Evolutionary conservation across 2,329 filamentous ascomycete genomes (phyloP), one percentile per base, ranked within the genome.

Genomic region (Sporothrix globosa): DNA sequence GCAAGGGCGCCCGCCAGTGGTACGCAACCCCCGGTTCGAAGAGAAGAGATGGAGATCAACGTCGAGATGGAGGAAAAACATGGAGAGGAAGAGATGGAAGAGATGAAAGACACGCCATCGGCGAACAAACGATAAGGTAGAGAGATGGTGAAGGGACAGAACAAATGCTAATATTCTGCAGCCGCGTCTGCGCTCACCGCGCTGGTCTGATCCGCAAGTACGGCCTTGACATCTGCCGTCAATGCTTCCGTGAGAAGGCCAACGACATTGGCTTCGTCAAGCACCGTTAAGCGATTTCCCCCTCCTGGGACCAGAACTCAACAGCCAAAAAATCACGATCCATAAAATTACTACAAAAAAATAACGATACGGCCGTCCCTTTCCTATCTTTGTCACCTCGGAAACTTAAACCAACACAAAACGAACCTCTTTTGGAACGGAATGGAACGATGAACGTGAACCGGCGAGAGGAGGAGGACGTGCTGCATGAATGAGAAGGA

Each of bases 131-230:
- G 48, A 50, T n/a, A 4, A 3, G 46, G 19, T n/a, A 19, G 5
- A 10, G 19, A 21, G 9, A 10, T 17, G 48, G 9, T 50, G 48
- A n/a, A 9, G 1, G 17, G 7, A 65, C 63, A 13, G 53, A 13
- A 48, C n/a, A 11, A 7, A 6, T 81, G n/a, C 78, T 56, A 67
- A 70, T 19, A 19, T 70, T 54, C 72, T 60, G 4, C 76, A 88
- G 87, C 87, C 87, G 87, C 75, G 85, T 88, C 81, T 89, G 87
- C 92, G 93, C 93, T 82, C 95, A 99, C 92, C 90, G 89, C 82
- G 95, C 96, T 81, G 96, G 96, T 96, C 90, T 99, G 78, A 97
- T 99, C 90, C 94, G 96, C 88, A 99, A 99, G 88, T 99, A 99
- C 87, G 95, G 96, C 82, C 89, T 97, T 79, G 93, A 97, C 85